Evolutionary conservation across 2,329 filamentous ascomycete genomes (phyloP).

Genomic region (Chaetomiaceae sp.): DNA sequence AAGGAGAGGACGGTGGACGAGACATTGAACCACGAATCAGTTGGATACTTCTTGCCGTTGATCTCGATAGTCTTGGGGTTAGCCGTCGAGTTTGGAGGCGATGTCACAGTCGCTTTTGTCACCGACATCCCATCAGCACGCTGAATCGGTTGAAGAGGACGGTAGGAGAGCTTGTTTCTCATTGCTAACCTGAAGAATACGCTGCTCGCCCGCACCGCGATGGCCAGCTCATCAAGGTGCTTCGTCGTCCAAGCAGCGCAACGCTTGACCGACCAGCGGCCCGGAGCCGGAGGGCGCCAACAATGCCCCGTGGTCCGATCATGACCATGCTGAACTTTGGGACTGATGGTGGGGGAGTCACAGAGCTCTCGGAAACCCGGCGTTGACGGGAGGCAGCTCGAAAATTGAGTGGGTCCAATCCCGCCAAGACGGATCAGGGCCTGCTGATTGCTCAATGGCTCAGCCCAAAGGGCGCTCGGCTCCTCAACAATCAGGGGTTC

Average conservation of each 20-base stretch:
- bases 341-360: constrained; percentile 10
- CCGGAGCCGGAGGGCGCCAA: constrained; percentile 12
- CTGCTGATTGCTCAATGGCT: constrained; percentile 20
- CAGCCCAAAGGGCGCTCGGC: constrained; percentile 16
- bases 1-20: constrained; percentile 69
- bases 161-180: background rate
- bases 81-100: constrained; percentile 11
- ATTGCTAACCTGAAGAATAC: constrained; percentile 28
- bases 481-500: no score
- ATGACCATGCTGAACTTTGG: constrained; percentile 18
- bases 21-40: constrained; percentile 82
- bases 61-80: constrained; percentile 45
- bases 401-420: constrained; percentile 13
- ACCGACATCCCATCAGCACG: constrained; percentile 6
- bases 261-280: constrained; percentile 2
- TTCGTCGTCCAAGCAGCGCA: constrained; percentile 4
- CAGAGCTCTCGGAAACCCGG: constrained; percentile 9
- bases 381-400: constrained; percentile 6
- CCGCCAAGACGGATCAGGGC: constrained; percentile 11
- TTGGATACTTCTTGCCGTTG: constrained; percentile 59
- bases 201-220: constrained; percentile 15
- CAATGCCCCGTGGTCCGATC: constrained; percentile 17
- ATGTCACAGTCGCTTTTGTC: constrained; percentile 12
- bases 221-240: constrained; percentile 6
- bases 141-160: background rate